phyloP scores from a whole-genome alignment of 495 filamentous ascomycete genomes.

The Penicillium crystallinum region DNA sequence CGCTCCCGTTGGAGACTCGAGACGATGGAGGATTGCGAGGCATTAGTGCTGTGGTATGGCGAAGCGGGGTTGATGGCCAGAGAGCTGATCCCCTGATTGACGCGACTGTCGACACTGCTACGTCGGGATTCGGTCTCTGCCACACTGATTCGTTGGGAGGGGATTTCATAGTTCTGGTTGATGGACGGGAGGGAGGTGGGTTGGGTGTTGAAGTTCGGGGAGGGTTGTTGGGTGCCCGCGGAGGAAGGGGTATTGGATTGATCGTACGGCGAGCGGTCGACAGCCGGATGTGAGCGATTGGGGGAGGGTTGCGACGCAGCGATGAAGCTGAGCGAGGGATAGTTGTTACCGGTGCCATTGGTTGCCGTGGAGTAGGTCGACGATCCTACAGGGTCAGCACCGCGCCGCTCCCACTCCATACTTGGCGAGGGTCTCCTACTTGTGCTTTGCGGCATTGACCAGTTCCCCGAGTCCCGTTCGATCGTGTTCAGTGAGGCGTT shows the following conservation, averaged over 20 bases:
- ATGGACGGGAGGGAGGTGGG: conserved; percentile 44
- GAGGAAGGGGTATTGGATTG: conserved; percentile 42
- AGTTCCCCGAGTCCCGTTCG: conserved; percentile 48
- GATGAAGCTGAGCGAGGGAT: conserved; percentile 46
- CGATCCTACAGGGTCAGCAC: conserved; percentile 42
- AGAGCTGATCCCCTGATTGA: conserved; percentile 65
- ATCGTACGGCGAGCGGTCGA: conserved; percentile 46
- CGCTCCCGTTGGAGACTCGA: conserved; percentile 54
- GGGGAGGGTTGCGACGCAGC: conserved; percentile 47
- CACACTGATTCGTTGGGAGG: conserved; percentile 43
- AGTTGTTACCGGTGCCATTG: conserved; percentile 44
- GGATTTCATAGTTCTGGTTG: conserved; percentile 47
- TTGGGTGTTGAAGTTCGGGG: conserved; percentile 40
- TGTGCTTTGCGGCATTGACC: conserved; percentile 49
- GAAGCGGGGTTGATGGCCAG: conserved; percentile 61
- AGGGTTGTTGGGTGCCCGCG: conserved; percentile 40
- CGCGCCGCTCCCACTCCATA: conserved; percentile 6
- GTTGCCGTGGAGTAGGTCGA: conserved; percentile 50
- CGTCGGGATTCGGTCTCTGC: conserved; percentile 57
- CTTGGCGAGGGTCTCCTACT: conserved; percentile 28
- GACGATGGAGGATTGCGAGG: conserved; percentile 69
- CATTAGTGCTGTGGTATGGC: conserved; percentile 71
- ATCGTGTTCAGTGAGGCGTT: conserved; percentile 45
- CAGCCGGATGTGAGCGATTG: conserved; percentile 37
- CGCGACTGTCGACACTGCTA: conserved; percentile 72